A percentile compares a stretch with the other conserved stretches of the same genome.
Evolutionary conservation across 2,329 filamentous ascomycete genomes (phyloP).

Genomic region (Allantophomopsis lycopodina): DNA sequence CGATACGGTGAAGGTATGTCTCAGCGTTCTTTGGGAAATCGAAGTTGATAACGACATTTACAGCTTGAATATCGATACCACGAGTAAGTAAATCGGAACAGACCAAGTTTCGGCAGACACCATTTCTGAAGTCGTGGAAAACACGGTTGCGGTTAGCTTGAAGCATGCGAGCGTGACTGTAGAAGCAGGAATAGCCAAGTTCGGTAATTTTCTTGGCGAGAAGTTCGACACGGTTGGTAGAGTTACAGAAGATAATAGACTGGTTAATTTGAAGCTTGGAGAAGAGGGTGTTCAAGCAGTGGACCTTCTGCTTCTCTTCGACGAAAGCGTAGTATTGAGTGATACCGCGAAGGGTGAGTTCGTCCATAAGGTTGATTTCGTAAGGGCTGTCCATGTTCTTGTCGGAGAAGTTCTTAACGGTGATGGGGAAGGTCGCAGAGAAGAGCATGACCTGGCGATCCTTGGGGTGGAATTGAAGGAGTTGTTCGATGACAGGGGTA

Average conservation of each 20-base stretch:
- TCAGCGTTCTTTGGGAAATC: constrained; percentile 99
- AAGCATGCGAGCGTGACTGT: constrained; percentile 96
- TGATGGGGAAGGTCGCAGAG: constrained; percentile 92
- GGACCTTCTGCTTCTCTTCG: constrained; percentile 98
- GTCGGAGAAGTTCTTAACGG: constrained; percentile 95
- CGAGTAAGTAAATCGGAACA: constrained; percentile 95
- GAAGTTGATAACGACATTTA: constrained; percentile 99
- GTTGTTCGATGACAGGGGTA: constrained; percentile 91
- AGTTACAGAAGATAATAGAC: constrained; percentile 99
- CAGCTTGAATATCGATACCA: constrained; percentile 98
- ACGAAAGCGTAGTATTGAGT: constrained; percentile 99
- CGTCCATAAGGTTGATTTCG: constrained; percentile 99
- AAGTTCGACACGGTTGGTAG: constrained; percentile 93
- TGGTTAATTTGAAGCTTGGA: constrained; percentile 99
- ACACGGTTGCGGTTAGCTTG: constrained; percentile 95
- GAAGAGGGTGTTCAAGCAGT: constrained; percentile 97
- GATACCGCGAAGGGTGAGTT: constrained; percentile 92
- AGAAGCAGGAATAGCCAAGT: constrained; percentile 97
- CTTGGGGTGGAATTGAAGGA: constrained; percentile 89
- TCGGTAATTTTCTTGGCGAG: constrained; percentile 99
- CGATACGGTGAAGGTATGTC: constrained; percentile 96
- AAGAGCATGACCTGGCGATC: constrained; percentile 99
- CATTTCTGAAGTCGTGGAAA: constrained; percentile 98
- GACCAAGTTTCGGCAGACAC: constrained; percentile 93
- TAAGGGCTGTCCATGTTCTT: constrained; percentile 96